Percentiles rank a stretch among this genome's conserved stretches.
phyloP scores from a whole-genome alignment of 371 early-diverging fungal species.

The Spraguea lophii region DNA sequence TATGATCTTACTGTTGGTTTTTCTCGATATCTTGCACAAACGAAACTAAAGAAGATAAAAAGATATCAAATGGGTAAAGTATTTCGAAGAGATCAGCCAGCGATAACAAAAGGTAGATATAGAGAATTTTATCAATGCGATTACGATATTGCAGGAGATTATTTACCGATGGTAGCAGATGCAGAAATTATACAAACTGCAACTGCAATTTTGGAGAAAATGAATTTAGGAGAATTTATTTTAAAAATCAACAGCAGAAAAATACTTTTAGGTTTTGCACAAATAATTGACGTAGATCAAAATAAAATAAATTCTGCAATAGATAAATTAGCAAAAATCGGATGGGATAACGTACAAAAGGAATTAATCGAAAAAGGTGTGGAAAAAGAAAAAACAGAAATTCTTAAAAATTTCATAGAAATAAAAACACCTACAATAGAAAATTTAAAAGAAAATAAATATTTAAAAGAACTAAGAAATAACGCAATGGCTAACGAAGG shows the following conservation, averaged over 20 bases:
- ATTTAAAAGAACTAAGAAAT: conserved; percentile 50
- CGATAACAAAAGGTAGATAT: conserved; percentile 86
- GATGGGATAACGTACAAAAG: conserved; percentile 17
- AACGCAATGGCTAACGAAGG: conserved; percentile 59
- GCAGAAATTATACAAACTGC: conserved; percentile 69
- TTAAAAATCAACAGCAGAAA: conserved; percentile 81
- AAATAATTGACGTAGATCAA: conserved; percentile 69
- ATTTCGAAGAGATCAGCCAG: conserved; percentile 91
- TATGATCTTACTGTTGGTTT: conserved; percentile 97
- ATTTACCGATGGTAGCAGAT: conserved; percentile 82
- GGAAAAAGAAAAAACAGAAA: too few species aligned
- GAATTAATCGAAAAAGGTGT: conserved; percentile 43
- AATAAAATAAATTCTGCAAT: conserved; percentile 67
- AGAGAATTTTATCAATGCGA: conserved; percentile 97
- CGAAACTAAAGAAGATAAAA: conserved; percentile 57
- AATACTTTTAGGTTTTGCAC: conserved; percentile 80
- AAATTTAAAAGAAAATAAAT: conserved; percentile 51
- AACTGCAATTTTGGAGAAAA: conserved; percentile 52
- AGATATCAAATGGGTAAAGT: conserved; percentile 96
- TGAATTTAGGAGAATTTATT: conserved; percentile 60
- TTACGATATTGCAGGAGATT: conserved; percentile 88
- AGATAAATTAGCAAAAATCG: conserved; percentile 81
- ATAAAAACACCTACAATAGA: conserved; percentile 49
- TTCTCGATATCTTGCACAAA: conserved; percentile 85
- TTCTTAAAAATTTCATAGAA: conserved; percentile 55